Base-by-base conservation (phyloP, 768 basidiomycete genomes). In the Podaxis mareebaensis region DNA sequence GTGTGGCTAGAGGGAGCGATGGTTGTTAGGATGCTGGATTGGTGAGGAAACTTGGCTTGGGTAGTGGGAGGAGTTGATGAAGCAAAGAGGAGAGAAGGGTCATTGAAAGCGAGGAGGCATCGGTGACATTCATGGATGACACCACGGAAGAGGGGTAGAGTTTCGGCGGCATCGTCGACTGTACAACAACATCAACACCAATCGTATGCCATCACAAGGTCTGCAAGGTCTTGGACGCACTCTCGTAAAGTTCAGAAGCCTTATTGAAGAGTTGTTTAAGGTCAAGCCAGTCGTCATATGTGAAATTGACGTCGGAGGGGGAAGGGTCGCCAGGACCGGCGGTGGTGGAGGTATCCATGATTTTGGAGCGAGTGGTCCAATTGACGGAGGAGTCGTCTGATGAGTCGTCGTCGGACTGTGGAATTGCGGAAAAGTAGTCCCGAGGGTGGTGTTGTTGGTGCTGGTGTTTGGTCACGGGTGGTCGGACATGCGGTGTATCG, bases 111-210 rank as follows among this genome's bases (percentile, higher is more conserved):
- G 30, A 78, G 66, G 60, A 87, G 76, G 66, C 88, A 86, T n/a
- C 85, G 81, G 72, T 87, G 84, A 71, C 86, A 89, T 71, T 88
- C 87, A 67, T 89, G 85, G 4, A 90, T 81, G 55, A 89, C 84
- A 4, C 82, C 87, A 33, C 88, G 81, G 49, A 90, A 73, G 10
- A 87, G 77, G 1, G 84, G 79, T 6, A 87, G 74, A 1, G 84
- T 80, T 54, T 85, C 83, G 44, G 71, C 66, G 17, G 79, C 71
- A 54, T 85, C 80, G 61, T 82, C 81, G 38, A 68, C 82, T 85
- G 62, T 39, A 53, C 40, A 57, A 36, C 39, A 42, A 39, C 28
- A 61, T 61, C 22, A 61, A 44, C 12, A 38, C 6, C 22, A 22
- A 33, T 53, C 46, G 44, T 12, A 48, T 26, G 46, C 17, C 20